These are phyloP conservation scores for Lactuca saligna DNA, from an alignment of 129 eudicot species.

Conservation along the genomic window DNA sequence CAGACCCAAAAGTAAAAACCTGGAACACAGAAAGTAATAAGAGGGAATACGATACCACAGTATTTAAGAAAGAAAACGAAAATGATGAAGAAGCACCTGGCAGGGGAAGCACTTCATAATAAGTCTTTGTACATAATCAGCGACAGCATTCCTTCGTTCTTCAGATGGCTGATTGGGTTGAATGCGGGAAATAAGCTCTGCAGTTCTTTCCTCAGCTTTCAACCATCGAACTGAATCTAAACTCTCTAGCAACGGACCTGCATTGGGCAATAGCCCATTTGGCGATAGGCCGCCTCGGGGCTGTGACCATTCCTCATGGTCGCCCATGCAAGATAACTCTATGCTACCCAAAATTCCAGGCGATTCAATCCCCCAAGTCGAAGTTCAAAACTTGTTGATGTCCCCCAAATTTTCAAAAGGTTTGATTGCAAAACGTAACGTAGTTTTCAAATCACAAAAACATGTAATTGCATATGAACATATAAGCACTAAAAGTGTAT, in stretches of 20 bases:
- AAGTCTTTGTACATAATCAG: slow-evolving; percentile 78
- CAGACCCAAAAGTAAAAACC: slow-evolving; percentile 93
- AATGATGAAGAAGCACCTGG: slow-evolving; percentile 43
- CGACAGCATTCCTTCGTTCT: slow-evolving; percentile 70
- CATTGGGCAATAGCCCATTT: slow-evolving; percentile 80
- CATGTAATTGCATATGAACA: slow-evolving; percentile 9
- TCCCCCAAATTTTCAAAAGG: background rate
- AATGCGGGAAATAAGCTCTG: slow-evolving; percentile 80
- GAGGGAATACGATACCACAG: background rate
- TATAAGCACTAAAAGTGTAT: background rate
- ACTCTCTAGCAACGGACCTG: slow-evolving; percentile 49
- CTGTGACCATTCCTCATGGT: slow-evolving; percentile 65
- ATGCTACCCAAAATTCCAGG: slow-evolving; percentile 8
- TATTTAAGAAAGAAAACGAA: background rate
- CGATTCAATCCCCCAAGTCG: background rate
- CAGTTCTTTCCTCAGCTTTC: slow-evolving; percentile 79
- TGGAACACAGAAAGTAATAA: slow-evolving; percentile 14
- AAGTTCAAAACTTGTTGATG: background rate
- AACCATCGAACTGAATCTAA: slow-evolving; percentile 75
- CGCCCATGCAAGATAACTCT: slow-evolving; percentile 59
- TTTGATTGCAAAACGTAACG: slow-evolving; percentile 1
- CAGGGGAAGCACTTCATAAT: slow-evolving; percentile 78
- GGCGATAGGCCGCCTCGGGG: slow-evolving; percentile 38
- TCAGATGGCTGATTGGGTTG: slow-evolving; percentile 87
- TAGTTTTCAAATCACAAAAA: slow-evolving; percentile 16